Conservation (phyloP, 2,329 filamentous ascomycete genomes). For the Hymenoscyphus fraxineus region DNA sequence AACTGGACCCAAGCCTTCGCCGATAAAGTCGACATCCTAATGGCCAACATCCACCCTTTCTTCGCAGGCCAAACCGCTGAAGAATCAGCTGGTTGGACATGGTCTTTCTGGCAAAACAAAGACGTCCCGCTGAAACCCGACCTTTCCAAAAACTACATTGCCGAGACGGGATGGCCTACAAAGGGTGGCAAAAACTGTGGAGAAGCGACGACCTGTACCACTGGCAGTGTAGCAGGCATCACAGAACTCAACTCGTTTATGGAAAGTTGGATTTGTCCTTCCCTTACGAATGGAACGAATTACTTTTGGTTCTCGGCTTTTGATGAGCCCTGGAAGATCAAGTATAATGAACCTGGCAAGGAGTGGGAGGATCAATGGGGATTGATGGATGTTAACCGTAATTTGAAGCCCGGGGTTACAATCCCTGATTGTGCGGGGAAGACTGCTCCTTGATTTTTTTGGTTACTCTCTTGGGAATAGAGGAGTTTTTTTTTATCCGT, state of each 20-base stretch:
- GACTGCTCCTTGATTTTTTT: constrained; percentile 26
- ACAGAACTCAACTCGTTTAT: constrained; percentile 82
- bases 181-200: constrained; percentile 78
- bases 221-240: constrained; percentile 73
- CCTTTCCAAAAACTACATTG: constrained; percentile 69
- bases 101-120: constrained; percentile 70
- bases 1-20: constrained; percentile 76
- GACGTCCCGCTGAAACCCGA: constrained; percentile 62
- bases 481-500: neutral
- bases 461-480: neutral
- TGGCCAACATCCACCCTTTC: constrained; percentile 97
- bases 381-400: constrained; percentile 78
- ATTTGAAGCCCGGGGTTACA: constrained; percentile 76
- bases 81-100: constrained; percentile 75
- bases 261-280: constrained; percentile 77
- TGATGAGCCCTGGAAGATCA: constrained; percentile 91
- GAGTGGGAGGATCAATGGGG: constrained; percentile 97
- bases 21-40: constrained; percentile 73
- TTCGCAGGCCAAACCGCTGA: constrained; percentile 74
- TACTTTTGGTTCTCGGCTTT: constrained; percentile 99
- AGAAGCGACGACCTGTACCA: constrained; percentile 50
- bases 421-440: constrained; percentile 85
- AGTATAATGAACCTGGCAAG: constrained; percentile 63
- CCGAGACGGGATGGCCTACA: constrained; percentile 89
- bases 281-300: constrained; percentile 75